Conservation (phyloP, 2,329 filamentous ascomycete genomes). For the Fusarium sp. region DNA sequence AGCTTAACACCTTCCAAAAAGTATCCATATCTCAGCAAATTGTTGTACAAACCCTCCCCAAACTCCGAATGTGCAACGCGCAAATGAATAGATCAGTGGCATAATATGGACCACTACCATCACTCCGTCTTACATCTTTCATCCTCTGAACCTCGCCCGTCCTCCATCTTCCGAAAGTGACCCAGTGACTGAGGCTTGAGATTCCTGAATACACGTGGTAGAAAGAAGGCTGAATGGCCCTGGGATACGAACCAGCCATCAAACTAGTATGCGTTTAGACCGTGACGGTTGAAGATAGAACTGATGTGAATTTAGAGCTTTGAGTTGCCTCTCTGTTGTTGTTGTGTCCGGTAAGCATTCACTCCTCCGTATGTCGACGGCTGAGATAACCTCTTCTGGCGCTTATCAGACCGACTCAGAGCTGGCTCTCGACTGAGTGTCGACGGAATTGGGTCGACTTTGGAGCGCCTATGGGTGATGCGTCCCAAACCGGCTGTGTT, state of each 20-base stretch:
- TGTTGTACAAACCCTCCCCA: not conserved
- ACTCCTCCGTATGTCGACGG: constrained; percentile 38
- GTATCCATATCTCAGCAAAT: not conserved
- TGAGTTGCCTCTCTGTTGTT: not conserved
- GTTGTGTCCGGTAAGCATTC: constrained; percentile 38
- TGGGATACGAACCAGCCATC: not conserved
- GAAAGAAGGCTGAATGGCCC: not conserved
- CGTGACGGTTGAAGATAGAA: not conserved
- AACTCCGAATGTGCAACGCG: not conserved
- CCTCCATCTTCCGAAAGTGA: not conserved
- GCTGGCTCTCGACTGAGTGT: not conserved
- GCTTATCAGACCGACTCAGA: constrained; percentile 2
- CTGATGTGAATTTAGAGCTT: not conserved
- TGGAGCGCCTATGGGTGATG: not conserved
- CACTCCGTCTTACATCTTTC: not conserved
- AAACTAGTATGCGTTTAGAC: rapidly evolving
- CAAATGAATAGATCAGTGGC: not conserved
- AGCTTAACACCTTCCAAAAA: not conserved
- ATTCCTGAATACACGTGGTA: not conserved
- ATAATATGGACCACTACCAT: not conserved
- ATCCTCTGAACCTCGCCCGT: not conserved
- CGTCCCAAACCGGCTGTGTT: not conserved
- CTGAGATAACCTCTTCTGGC: constrained; percentile 1
- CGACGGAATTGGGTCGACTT: not conserved
- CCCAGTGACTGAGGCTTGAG: not conserved